Evolutionary conservation across 1,284 basidiomycete species (phyloP), one percentile per base, ranked within the genome.

Genomic region (Gymnopus androsaceus): DNA sequence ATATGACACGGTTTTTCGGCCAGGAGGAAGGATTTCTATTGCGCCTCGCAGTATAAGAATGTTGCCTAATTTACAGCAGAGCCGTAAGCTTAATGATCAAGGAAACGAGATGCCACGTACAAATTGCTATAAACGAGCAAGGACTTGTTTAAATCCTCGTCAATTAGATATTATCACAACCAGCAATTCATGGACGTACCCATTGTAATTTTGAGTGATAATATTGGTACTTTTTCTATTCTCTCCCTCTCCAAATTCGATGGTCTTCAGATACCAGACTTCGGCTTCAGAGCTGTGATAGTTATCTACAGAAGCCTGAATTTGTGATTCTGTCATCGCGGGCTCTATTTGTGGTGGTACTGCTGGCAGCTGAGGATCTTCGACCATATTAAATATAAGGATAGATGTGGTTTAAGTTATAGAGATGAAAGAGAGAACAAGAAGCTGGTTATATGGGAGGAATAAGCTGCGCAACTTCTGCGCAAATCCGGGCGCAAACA

Each of bases 121-220:
- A 92, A 60, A 94, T 88, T 11, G 93, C 92, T 62, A 96, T 90
- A 61, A 96, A 87, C 0, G 92, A 94, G 67, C 94, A 97, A 6
- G 93, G 94, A 57, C 87, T 92, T 55, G 38, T 52, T n/a, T 21
- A n/a, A 15, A 25, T 27, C 1, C 12, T 9, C 19, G 4, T 46
- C 8, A 46, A 28, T n/a, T n/a, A 30, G 17, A n/a, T 21, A 17
- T n/a, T 12, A 15, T n/a, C n/a, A 23, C 11, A 27, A 33, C 27
- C n/a, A 12, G 17, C 21, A 36, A 23, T 21, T 45, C 19, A 25
- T 21, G 17, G 21, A 76, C 83, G 61, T 54, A 85, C 87, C 87
- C 88, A 63, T 91, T 90, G 65, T 82, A 85, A 65, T 92, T 90
- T 75, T 94, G 92, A 0, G 87, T 92, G 46, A 94, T 84, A 59